Evolutionary conservation across 1,139 yeast genomes (phyloP).

Genomic region (Komagataea norvegica): DNA sequence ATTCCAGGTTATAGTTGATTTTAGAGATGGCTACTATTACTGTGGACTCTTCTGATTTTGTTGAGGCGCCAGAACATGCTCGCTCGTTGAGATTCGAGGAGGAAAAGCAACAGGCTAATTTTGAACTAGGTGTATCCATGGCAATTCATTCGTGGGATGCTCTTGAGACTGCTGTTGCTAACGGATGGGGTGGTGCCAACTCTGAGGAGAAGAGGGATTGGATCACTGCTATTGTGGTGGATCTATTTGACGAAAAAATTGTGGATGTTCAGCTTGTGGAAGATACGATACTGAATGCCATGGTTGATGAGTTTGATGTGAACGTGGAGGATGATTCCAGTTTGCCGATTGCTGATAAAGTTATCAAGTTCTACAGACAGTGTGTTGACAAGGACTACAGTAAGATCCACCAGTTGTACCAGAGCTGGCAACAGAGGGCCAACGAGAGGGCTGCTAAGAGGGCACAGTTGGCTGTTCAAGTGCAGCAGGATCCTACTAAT

Average conservation of each 20-base stretch:
- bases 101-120: slow-evolving; percentile 69
- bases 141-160: slow-evolving; percentile 87
- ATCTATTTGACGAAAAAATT: slow-evolving; percentile 56
- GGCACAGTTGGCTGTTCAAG: slow-evolving; percentile 34
- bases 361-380: slow-evolving; percentile 63
- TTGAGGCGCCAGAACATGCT: slow-evolving; percentile 34
- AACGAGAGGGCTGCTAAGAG: slow-evolving; percentile 29
- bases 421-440: slow-evolving; percentile 53
- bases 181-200: slow-evolving; percentile 93
- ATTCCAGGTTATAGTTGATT: too few relatives aligned
- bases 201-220: slow-evolving; percentile 92
- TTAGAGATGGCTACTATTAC: slow-evolving; percentile 10
- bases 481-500: slow-evolving; percentile 55
- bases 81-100: slow-evolving; percentile 48
- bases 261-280: slow-evolving; percentile 80
- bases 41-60: slow-evolving; percentile 31
- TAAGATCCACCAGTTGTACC: slow-evolving; percentile 55
- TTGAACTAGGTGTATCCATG: slow-evolving; percentile 94
- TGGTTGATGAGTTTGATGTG: slow-evolving; percentile 93
- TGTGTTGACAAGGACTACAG: slow-evolving; percentile 50
- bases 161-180: slow-evolving; percentile 86
- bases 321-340: slow-evolving; percentile 88
- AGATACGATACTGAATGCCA: slow-evolving; percentile 78
- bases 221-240: slow-evolving; percentile 81
- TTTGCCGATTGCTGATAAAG: slow-evolving; percentile 60